Percentiles rank a stretch among this genome's conserved stretches.
Conservation (phyloP, 2,329 filamentous ascomycete genomes). For the Bimuria novae-zelandiae region DNA sequence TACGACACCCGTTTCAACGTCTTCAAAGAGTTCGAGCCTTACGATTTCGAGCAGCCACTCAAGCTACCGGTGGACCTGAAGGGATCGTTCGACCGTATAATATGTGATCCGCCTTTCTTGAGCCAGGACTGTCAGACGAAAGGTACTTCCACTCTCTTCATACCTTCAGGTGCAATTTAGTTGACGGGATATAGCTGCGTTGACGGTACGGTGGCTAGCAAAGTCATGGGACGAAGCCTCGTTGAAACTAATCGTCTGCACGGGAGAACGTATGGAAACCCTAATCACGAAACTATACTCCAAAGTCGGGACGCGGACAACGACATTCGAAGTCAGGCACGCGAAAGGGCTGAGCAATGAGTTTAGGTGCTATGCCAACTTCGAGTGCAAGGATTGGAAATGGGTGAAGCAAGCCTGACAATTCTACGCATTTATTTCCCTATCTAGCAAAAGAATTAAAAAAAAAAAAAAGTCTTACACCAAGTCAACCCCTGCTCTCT, state of each 20-base stretch:
- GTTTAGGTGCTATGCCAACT: constrained; percentile 80
- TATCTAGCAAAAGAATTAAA: no score
- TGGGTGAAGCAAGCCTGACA: constrained; percentile 22
- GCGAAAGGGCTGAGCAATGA: constrained; percentile 78
- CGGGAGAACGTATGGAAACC: constrained; percentile 74
- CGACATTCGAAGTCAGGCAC: constrained; percentile 71
- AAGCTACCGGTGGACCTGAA: constrained; percentile 67
- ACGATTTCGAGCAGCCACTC: constrained; percentile 73
- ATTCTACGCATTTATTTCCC: no score
- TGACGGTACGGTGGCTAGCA: constrained; percentile 75
- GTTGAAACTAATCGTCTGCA: constrained; percentile 66
- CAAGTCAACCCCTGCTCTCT: no score
- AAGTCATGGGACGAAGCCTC: constrained; percentile 51
- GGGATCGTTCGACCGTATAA: constrained; percentile 68
- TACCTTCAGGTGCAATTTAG: no score
- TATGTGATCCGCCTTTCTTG: constrained; percentile 79
- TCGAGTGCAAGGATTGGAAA: constrained; percentile 61
- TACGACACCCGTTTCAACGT: constrained; percentile 74
- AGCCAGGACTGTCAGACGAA: constrained; percentile 82
- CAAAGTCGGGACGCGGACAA: constrained; percentile 65
- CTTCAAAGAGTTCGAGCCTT: constrained; percentile 74
- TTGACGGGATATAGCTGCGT: constrained; percentile 59
- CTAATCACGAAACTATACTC: constrained; percentile 70
- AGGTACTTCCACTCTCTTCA: constrained; percentile 48
- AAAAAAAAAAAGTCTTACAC: no score